Percentiles rank a stretch among this genome's conserved stretches.
These are phyloP conservation scores for Suillus variegatus DNA, from an alignment of 768 basidiomycete species.

Conservation along the genomic window DNA sequence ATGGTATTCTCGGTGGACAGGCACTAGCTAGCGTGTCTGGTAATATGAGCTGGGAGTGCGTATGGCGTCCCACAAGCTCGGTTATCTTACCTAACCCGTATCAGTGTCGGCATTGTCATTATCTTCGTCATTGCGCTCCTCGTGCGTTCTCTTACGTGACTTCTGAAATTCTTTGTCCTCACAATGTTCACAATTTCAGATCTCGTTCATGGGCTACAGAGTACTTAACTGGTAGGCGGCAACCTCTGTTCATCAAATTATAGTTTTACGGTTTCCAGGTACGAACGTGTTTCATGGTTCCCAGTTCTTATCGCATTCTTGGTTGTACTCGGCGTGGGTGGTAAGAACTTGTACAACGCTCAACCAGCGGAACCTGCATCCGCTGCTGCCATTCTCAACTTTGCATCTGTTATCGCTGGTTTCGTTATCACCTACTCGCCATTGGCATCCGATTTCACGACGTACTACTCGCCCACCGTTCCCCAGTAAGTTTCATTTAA, in stretches of 20 bases:
- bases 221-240: conserved; percentile 53
- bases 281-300: conserved; percentile 75
- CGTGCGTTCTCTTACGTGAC: conserved; percentile 31
- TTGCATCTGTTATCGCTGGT: conserved; percentile 70
- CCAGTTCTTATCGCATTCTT: conserved; percentile 76
- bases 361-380: conserved; percentile 53
- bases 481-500: conserved; percentile 46
- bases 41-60: conserved; percentile 52
- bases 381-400: conserved; percentile 56
- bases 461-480: conserved; percentile 61
- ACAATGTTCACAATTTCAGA: conserved; percentile 30
- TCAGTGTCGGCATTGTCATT: conserved; percentile 80
- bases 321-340: conserved; percentile 72
- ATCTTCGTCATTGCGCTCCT: conserved; percentile 68
- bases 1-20: conserved; percentile 71
- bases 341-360: conserved; percentile 59
- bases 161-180: conserved; percentile 5
- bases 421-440: conserved; percentile 67
- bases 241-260: background rate
- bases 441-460: conserved; percentile 73
- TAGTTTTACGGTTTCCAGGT: conserved; percentile 41
- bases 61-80: conserved; percentile 14
- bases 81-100: conserved; percentile 11
- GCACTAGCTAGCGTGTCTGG: conserved; percentile 58
- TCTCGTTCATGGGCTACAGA: conserved; percentile 68